Base-by-base conservation (phyloP, 2,329 filamentous ascomycete genomes). In the Fonsecaea erecta region DNA sequence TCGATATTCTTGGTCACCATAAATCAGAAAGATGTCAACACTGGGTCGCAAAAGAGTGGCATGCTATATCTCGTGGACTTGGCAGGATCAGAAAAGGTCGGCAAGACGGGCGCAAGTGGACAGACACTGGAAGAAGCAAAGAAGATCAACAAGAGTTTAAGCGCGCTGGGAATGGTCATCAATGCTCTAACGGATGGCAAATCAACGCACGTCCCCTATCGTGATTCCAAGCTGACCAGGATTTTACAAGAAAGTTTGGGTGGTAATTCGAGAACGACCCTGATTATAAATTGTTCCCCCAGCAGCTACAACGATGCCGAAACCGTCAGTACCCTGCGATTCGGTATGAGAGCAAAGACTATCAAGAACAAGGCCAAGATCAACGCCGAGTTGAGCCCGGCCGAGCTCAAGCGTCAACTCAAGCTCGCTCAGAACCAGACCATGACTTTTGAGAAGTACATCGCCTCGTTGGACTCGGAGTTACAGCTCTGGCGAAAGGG, bases 291-390 rank as follows among this genome's bases (percentile, higher is more conserved):
- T 79, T 97, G 93, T 78, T 98, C 95, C n/a, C 95, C 95, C 1
- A 96, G 92, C 81, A 97, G 92, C 76, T 98, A 98, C 83, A 98
- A 99, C 82, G 94, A 97, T 80, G 88, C 89, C 61, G 95, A 99
- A 81, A 98, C 95, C 0, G 81, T 98, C 55, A 90, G 93, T 70
- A 99, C 95, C 0, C 81, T 99, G 66, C 88, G 93, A 52, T 99
- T 98, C 76, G 95, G 95, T 82, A 96, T 95, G 80, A 86, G 95
- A 76, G 95, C 95, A 64, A 99, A 99, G 83, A 91, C 92, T 0
- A 99, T 99, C 83, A 97, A 98, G 89, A 98, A 98, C 84, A 98
- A 98, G 85, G 95, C 95, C 79, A 99, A 98, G 89, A 90, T 99
- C 85, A 99, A 99, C 76, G 93, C 94, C 52, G 95, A 99, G 79